These are phyloP conservation scores for Halophytophthora polymorphica DNA, from an alignment of 352 stramenopile species.

Conservation along the genomic window DNA sequence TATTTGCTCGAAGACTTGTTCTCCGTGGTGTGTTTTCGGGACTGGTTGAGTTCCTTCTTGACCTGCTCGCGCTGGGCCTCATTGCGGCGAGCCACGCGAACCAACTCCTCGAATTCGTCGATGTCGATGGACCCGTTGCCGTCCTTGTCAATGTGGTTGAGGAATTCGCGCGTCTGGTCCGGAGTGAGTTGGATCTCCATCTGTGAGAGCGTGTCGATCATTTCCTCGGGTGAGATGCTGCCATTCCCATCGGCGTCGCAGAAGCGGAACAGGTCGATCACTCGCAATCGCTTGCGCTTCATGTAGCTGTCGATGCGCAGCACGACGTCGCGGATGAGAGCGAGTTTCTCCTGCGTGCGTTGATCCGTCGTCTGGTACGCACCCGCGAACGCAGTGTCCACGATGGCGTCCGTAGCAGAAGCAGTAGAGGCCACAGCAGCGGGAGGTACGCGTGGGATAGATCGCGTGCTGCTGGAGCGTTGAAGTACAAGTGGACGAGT, in stretches of 20 bases:
- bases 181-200: constrained; percentile 80
- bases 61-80: constrained; percentile 75
- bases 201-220: constrained; percentile 81
- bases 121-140: constrained; percentile 82
- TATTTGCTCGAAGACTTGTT: constrained; percentile 38
- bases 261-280: constrained; percentile 86
- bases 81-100: constrained; percentile 64
- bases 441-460: constrained; percentile 6
- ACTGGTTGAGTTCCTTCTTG: constrained; percentile 55
- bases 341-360: constrained; percentile 63
- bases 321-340: constrained; percentile 72
- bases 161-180: constrained; percentile 64
- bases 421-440: constrained; percentile 4
- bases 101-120: constrained; percentile 82
- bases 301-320: constrained; percentile 82
- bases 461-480: constrained; percentile 11
- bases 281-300: constrained; percentile 77
- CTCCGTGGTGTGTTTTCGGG: constrained; percentile 27
- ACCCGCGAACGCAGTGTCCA: constrained; percentile 43
- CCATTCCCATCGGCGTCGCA: constrained; percentile 78
- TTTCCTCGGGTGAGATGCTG: constrained; percentile 73
- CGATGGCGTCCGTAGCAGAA: constrained; percentile 5
- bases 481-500: constrained; percentile 11
- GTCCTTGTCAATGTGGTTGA: constrained; percentile 80
- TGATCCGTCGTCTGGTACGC: constrained; percentile 68